Base-by-base conservation (phyloP, 345 rosid species). In the Citropsis articulata region DNA sequence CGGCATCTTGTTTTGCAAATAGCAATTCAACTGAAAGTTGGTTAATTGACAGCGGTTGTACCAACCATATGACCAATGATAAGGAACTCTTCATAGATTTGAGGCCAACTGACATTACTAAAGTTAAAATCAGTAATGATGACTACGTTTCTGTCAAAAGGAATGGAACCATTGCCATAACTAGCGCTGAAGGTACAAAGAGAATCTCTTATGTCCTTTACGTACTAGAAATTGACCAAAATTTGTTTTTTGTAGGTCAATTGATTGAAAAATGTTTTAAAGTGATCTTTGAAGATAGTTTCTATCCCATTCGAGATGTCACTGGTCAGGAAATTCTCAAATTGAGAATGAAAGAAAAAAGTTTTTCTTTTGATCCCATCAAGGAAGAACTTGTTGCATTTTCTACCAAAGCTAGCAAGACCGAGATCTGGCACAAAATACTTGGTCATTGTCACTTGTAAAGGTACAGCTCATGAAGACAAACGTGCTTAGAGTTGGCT, bases 111-210 rank as follows among this genome's bases (percentile, higher is more conserved):
- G 21, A 50, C 14, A 18, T 12, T 10, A 24, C 69, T 2, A 66
- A 42, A 21, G 73, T 79, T 27, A 66, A 14, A 56, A 66, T 75
- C 25, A 28, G 68, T 0, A 75, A 73, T 79, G 53, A 61, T 31
- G 25, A 74, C 7, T 36, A 36, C 9, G 7, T 36, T 6, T 36
- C 40, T 36, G 9, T 36, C 40, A 36, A 7, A 36, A 63, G 82
- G 6, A 65, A 25, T 56, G 66, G 73, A 0, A 73, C 30, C 4
- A 16, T 36, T 0, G 42, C 45, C 2, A 53, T 73, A 35, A 7
- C 25, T 2, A 56, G 33, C 45, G 7, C 5, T 36, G 18, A n/a
- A 25, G 31, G 66, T 25, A 50, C n/a, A 19, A 65, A 79, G 16
- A 1, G 53, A 9, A 79, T 79, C 25, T 25, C 9, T 4, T 5